Percentiles rank a stretch among this genome's conserved stretches.
Conservation (phyloP, 2,329 filamentous ascomycete species). For the Botrytis pseudocinerea region DNA sequence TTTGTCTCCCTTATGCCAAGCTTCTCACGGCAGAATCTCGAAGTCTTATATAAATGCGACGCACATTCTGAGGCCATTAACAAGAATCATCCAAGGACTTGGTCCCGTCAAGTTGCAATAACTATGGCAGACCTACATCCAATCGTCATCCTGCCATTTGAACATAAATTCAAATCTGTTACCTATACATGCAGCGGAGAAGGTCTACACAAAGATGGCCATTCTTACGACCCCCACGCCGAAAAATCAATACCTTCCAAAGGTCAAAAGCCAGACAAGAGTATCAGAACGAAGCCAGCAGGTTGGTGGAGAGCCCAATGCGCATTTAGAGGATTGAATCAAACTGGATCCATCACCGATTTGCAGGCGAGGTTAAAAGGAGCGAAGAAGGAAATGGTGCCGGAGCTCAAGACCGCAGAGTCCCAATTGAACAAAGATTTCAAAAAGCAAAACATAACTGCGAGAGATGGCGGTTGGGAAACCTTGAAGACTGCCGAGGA, state of each 20-base stretch:
- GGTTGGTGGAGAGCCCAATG: constrained; percentile 33
- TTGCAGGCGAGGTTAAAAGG: constrained; percentile 28
- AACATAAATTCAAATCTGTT: constrained; percentile 27
- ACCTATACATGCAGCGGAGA: constrained; percentile 30
- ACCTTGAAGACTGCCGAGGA: constrained; percentile 25
- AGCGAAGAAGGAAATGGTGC: constrained; percentile 30
- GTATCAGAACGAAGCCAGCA: constrained; percentile 27
- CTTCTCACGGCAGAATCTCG: constrained; percentile 7
- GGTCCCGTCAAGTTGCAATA: neutral
- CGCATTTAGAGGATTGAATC: constrained; percentile 28
- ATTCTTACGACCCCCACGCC: constrained; percentile 27
- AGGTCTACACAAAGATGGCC: constrained; percentile 29
- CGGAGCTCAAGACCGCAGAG: constrained; percentile 27
- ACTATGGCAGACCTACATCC: constrained; percentile 28
- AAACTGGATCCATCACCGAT: constrained; percentile 27
- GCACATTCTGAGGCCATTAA: neutral
- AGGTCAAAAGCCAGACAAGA: constrained; percentile 21
- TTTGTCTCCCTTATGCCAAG: neutral
- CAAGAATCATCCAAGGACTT: neutral
- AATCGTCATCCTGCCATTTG: constrained; percentile 27
- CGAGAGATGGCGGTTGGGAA: constrained; percentile 23
- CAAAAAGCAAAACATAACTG: constrained; percentile 24
- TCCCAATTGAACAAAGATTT: constrained; percentile 29
- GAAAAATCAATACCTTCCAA: constrained; percentile 29
- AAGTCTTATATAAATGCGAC: neutral